A percentile compares a stretch with the other conserved stretches of the same genome.
These are phyloP conservation scores for Fusarium nodosum DNA, from an alignment of 2,329 filamentous ascomycete genomes.

Conservation along the genomic window DNA sequence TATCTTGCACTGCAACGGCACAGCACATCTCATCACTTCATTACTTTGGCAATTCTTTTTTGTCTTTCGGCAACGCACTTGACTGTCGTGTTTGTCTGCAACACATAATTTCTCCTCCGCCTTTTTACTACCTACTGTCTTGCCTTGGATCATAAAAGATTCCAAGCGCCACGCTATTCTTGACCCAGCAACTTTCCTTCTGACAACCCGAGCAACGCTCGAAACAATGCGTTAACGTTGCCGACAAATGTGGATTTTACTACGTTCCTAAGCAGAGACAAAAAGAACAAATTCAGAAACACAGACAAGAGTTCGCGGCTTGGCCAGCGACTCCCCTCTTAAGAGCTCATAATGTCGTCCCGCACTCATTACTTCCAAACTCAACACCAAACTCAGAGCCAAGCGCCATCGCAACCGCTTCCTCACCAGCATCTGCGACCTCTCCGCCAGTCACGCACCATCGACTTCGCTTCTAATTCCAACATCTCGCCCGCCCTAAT, in stretches of 20 bases:
- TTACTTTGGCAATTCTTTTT: constrained; percentile 34
- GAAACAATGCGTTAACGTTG: constrained; percentile 53
- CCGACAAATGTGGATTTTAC: constrained; percentile 40
- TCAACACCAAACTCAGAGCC: constrained; percentile 36
- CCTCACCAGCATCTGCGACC: constrained; percentile 39
- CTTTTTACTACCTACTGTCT: constrained; percentile 15
- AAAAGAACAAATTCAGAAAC: constrained; percentile 15
- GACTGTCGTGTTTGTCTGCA: constrained; percentile 29
- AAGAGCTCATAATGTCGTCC: constrained; percentile 64
- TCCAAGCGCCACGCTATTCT: constrained; percentile 35
- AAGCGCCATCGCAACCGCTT: constrained; percentile 36
- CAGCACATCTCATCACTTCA: neutral
- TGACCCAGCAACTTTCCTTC: constrained; percentile 35
- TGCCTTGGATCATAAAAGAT: constrained; percentile 44
- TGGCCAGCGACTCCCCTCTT: constrained; percentile 39
- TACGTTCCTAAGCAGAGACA: constrained; percentile 37
- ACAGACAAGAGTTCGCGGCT: constrained; percentile 39
- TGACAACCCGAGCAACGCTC: constrained; percentile 44
- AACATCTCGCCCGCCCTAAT: constrained; percentile 56
- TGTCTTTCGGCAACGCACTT: constrained; percentile 21
- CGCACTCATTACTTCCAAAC: constrained; percentile 63
- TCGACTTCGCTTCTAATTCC: constrained; percentile 61
- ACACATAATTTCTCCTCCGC: constrained; percentile 11
- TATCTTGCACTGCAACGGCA: constrained; percentile 24
- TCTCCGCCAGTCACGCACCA: constrained; percentile 68